Base-by-base conservation (phyloP, 2,329 filamentous ascomycete species). In the Trichophaea hybrida region DNA sequence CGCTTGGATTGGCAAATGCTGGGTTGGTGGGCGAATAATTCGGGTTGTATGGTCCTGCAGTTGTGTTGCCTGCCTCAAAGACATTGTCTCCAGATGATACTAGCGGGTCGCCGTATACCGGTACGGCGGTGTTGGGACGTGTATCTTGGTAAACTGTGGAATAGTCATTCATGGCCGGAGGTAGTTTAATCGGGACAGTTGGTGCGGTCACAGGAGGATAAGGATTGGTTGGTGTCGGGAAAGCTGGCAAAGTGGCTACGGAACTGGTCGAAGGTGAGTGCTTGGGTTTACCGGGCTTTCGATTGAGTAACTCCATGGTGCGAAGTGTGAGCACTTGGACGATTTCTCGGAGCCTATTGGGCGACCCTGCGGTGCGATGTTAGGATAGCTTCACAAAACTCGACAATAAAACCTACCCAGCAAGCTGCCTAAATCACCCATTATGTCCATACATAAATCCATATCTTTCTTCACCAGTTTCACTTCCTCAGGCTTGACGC, bases 371-470 rank as follows among this genome's bases (percentile, higher is more conserved):
- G 24, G 24, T 24, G 24, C 24, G 24, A 24, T 24, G 24, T 76
- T 77, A 56, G 17, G 61, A 24, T 44, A 44, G 40, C 15, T 44
- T 44, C 40, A 12, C 12, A 44, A 44, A 15, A 15, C 12, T 12
- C 12, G 12, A 44, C 33, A 48, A 57, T 12, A 74, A 86, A 85
- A 24, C 24, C 24, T 24, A 24, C 24, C 84, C 46, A 88, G 72
- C n/a, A 87, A 73, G 43, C 74, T 73, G 17, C 83, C 80, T 52
- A 83, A 81, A 59, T 87, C 83, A 33, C 77, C 77, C 64, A 91
- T 77, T 46, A 90, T 78, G 37, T 76, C 75, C 52, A 87, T 73
- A 82, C 86, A 90, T 24, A 75, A 72, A 35, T 79, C 76, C 83
- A 88, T 88, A 57, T 89, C 84, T 6, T 75, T 72, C 62, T 78